Conservation (phyloP, 2,329 filamentous ascomycete genomes). For the Hypoxylon sp. region DNA sequence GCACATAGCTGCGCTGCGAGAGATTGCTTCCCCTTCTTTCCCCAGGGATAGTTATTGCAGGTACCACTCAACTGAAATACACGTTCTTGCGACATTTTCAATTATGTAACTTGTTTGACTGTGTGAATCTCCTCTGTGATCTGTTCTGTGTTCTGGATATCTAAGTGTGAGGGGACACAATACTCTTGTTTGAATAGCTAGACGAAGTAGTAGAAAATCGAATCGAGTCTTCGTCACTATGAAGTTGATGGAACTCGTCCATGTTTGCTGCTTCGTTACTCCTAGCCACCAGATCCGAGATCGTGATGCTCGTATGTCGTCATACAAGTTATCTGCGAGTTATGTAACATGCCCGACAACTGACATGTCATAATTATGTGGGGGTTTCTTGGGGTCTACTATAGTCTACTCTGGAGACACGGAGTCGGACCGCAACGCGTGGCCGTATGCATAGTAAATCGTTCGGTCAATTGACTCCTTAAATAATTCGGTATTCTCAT, state of each 20-base stretch:
- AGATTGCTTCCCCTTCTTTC: constrained; percentile 73
- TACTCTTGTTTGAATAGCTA: background rate
- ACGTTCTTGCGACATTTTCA: constrained; percentile 43
- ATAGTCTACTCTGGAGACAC: background rate
- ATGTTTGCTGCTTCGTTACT: background rate
- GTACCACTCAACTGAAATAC: constrained; percentile 61
- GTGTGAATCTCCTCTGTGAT: background rate
- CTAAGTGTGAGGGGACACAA: background rate
- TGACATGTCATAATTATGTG: constrained; percentile 31
- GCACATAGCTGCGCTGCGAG: constrained; percentile 73
- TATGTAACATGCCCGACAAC: constrained; percentile 3
- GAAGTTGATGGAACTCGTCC: background rate
- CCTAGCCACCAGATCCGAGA: constrained; percentile 6
- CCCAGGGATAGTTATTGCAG: constrained; percentile 76
- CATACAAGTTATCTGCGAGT: constrained; percentile 40
- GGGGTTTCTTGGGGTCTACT: constrained; percentile 3
- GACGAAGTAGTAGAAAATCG: background rate
- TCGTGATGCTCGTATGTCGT: constrained; percentile 45
- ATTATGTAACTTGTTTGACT: background rate
- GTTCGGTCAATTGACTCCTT: background rate
- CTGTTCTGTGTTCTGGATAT: too few species aligned
- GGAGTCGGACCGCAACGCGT: background rate
- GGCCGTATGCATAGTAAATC: background rate
- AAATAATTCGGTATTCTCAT: background rate
- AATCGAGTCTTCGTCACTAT: background rate